These are phyloP conservation scores for Suillus hirtellus DNA, from an alignment of 768 basidiomycete genomes.

Conservation along the genomic window DNA sequence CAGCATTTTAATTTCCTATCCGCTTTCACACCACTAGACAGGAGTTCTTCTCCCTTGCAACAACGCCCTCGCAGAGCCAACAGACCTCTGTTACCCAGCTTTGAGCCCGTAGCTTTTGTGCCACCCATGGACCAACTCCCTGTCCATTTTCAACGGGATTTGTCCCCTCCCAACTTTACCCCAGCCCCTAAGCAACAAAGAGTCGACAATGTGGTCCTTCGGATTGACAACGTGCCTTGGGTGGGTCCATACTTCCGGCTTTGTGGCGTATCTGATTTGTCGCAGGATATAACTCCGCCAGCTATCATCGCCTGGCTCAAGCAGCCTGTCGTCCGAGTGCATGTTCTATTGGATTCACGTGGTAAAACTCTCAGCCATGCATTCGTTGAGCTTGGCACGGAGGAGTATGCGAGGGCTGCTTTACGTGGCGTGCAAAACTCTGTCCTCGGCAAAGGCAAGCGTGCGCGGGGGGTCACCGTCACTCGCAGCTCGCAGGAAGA, in stretches of 20 bases:
- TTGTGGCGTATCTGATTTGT: slow-evolving; percentile 15
- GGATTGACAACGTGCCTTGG: slow-evolving; percentile 91
- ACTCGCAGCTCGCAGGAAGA: slow-evolving; percentile 80
- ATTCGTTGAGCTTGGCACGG: slow-evolving; percentile 69
- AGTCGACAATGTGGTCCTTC: slow-evolving; percentile 58
- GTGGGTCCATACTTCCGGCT: slow-evolving; percentile 41
- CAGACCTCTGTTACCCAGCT: slow-evolving; percentile 30
- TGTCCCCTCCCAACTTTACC: slow-evolving; percentile 16
- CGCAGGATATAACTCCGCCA: slow-evolving; percentile 80
- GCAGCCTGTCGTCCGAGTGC: slow-evolving; percentile 62
- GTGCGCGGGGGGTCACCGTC: slow-evolving; percentile 82
- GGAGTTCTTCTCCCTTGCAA: slow-evolving; percentile 23
- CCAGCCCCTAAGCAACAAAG: slow-evolving; percentile 16
- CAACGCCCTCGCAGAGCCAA: slow-evolving; percentile 27
- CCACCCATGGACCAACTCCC: slow-evolving; percentile 35
- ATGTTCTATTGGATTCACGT: slow-evolving; percentile 77
- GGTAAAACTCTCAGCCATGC: slow-evolving; percentile 88
- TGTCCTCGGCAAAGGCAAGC: slow-evolving; percentile 74
- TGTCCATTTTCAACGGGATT: slow-evolving; percentile 23
- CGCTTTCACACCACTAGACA: slow-evolving; percentile 17
- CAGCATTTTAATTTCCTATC: slow-evolving; percentile 16
- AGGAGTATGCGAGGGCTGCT: slow-evolving; percentile 63
- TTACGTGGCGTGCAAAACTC: slow-evolving; percentile 52
- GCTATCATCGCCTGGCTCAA: slow-evolving; percentile 69
- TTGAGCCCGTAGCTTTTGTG: slow-evolving; percentile 26